Evolutionary conservation across 2,329 filamentous ascomycete species (phyloP).

Genomic region (Teratosphaeria epicoccoides): DNA sequence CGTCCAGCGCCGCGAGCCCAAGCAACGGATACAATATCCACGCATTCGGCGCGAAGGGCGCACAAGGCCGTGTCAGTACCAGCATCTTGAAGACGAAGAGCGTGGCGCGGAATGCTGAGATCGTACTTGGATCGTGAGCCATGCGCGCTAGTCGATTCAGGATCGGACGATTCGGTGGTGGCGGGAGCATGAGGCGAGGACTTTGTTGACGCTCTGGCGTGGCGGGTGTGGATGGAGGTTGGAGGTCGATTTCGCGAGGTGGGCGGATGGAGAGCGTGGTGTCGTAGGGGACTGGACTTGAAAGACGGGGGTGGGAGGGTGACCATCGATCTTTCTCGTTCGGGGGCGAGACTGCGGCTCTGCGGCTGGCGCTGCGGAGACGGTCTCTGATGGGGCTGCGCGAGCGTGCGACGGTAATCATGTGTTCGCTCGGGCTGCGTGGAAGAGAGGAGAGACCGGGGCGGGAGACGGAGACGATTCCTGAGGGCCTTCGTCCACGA

Average conservation of each 20-base stretch:
- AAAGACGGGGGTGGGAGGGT: constrained; percentile 3
- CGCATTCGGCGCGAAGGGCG: constrained; percentile 57
- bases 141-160: constrained; percentile 24
- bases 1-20: constrained; percentile 56
- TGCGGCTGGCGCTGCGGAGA: neutral
- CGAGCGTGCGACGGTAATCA: constrained; percentile 7
- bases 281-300: constrained; percentile 6
- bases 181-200: constrained; percentile 27
- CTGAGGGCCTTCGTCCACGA: constrained; percentile 13
- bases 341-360: neutral
- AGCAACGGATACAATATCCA: constrained; percentile 59
- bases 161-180: constrained; percentile 19
- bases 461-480: constrained; percentile 7
- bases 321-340: neutral
- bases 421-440: constrained; percentile 6
- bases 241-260: constrained; percentile 10
- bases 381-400: constrained; percentile 5
- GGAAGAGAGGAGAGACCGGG: constrained; percentile 11
- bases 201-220: constrained; percentile 14
- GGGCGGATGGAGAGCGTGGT: constrained; percentile 7
- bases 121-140: constrained; percentile 24
- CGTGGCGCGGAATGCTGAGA: constrained; percentile 39
- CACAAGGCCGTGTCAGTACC: constrained; percentile 57
- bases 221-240: neutral
- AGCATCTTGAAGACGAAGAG: constrained; percentile 61